phyloP scores from a whole-genome alignment of 805 yeast genomes.

The Ogataea nonfermentans region DNA sequence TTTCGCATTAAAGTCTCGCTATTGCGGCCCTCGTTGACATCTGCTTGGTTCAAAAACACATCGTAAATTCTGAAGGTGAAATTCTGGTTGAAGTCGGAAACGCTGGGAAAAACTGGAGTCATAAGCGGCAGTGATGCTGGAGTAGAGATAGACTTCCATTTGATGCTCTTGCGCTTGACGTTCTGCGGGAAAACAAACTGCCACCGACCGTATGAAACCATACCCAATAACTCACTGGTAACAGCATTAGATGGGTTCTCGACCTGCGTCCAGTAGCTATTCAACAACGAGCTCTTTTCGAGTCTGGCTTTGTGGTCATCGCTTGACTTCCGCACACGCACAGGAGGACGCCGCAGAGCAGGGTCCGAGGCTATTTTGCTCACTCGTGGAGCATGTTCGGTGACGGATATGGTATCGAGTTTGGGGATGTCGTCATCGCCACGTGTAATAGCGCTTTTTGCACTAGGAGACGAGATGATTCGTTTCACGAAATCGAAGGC shows the following conservation, averaged over 20 bases:
- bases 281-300: conserved; percentile 14
- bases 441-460: conserved; percentile 10
- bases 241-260: conserved; percentile 75
- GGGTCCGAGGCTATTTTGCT: conserved; percentile 8
- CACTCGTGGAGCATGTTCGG: conserved; percentile 1
- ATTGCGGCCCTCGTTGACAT: conserved; percentile 49
- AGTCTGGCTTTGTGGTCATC: conserved; percentile 6
- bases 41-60: conserved; percentile 60
- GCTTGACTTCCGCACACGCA: conserved; percentile 6
- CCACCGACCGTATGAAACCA: conserved; percentile 82
- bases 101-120: conserved; percentile 72
- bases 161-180: conserved; percentile 63
- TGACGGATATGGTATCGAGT: conserved; percentile 14
- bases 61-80: conserved; percentile 84
- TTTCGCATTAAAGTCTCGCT: conserved; percentile 71
- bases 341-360: conserved; percentile 1
- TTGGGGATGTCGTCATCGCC: conserved; percentile 22
- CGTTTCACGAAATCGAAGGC: conserved; percentile 33
- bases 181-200: conserved; percentile 80
- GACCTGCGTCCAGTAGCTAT: conserved; percentile 59
- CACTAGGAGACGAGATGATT: conserved; percentile 31
- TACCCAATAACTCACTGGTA: conserved; percentile 50
- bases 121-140: conserved; percentile 92
- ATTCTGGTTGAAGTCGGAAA: conserved; percentile 63
- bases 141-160: conserved; percentile 90